Evolutionary conservation across 352 stramenopile species (phyloP).

Genomic region (Paralagenidium karlingii): DNA sequence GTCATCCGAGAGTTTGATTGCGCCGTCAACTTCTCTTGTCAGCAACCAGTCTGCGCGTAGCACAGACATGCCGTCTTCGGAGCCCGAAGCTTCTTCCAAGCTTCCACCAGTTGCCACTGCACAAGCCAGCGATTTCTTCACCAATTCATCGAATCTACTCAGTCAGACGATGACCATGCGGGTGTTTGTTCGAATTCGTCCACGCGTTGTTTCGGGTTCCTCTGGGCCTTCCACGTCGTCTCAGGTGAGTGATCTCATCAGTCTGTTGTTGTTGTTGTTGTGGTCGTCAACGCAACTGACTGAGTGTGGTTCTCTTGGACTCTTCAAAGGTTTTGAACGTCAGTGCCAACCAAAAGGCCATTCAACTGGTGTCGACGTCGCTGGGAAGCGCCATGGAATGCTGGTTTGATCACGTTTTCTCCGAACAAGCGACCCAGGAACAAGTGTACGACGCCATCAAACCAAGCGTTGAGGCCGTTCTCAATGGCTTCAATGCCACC

Average conservation of each 20-base stretch:
- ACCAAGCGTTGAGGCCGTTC: constrained; percentile 38
- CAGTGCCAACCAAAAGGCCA: constrained; percentile 2
- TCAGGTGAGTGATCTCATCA: no score
- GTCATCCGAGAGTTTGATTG: no score
- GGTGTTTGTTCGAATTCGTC: constrained; percentile 53
- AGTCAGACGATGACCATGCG: no score
- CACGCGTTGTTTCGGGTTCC: constrained; percentile 52
- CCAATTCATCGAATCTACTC: no score
- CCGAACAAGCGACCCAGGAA: constrained; percentile 36
- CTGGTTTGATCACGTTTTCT: constrained; percentile 65
- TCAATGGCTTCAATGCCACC: constrained; percentile 83
- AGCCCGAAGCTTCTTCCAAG: no score
- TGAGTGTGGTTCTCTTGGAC: constrained; percentile 7
- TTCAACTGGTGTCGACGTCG: constrained; percentile 4
- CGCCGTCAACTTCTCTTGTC: no score
- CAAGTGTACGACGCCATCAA: constrained; percentile 67
- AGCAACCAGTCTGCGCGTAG: no score
- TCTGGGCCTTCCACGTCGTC: constrained; percentile 37
- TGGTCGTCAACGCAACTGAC: constrained; percentile 3
- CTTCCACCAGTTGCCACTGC: no score
- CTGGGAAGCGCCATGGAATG: constrained; percentile 35
- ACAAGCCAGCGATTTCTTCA: no score
- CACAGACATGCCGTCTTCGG: no score
- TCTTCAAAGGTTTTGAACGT: constrained; percentile 1
- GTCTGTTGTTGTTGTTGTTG: constrained; percentile 2